Percentiles rank a stretch among this genome's conserved stretches.
Evolutionary conservation across 768 basidiomycete species (phyloP).

Genomic region (Boletus eberwhitei): DNA sequence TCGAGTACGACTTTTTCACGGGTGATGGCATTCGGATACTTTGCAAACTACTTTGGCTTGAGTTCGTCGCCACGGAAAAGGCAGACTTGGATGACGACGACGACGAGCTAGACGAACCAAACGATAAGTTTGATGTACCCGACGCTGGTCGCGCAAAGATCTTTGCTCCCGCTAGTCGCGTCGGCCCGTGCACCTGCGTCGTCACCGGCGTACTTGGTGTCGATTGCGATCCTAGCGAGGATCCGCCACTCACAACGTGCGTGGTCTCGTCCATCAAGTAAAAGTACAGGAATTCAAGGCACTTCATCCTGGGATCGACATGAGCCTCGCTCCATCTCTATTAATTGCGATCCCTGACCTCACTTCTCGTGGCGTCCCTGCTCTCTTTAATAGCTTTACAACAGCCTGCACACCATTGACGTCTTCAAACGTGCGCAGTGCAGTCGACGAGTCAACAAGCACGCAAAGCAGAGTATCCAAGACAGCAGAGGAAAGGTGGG

Average conservation of each 20-base stretch:
- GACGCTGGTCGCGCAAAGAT: constrained; percentile 25
- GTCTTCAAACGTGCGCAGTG: constrained; percentile 77
- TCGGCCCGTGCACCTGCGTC: constrained; percentile 24
- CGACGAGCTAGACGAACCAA: constrained; percentile 25
- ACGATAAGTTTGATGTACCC: constrained; percentile 15
- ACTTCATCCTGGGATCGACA: constrained; percentile 73
- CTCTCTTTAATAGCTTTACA: constrained; percentile 85
- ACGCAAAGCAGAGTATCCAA: constrained; percentile 85
- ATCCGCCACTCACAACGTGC: constrained; percentile 3
- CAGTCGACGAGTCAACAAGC: constrained; percentile 78
- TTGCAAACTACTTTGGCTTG: constrained; percentile 28
- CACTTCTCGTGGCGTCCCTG: constrained; percentile 82
- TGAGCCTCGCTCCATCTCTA: not conserved
- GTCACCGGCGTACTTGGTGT: constrained; percentile 31
- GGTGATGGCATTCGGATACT: constrained; percentile 39
- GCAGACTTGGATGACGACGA: constrained; percentile 34
- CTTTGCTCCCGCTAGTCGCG: constrained; percentile 17
- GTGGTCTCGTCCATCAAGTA: constrained; percentile 84
- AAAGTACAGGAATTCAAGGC: constrained; percentile 92
- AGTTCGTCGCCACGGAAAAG: constrained; percentile 39
- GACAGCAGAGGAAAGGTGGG: constrained; percentile 64
- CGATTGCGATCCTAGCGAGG: constrained; percentile 26
- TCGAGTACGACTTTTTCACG: constrained; percentile 35
- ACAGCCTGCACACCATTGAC: constrained; percentile 74
- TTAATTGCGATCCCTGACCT: constrained; percentile 67